Conservation (phyloP, 2,329 filamentous ascomycete species). For the Botrytis fabae region DNA sequence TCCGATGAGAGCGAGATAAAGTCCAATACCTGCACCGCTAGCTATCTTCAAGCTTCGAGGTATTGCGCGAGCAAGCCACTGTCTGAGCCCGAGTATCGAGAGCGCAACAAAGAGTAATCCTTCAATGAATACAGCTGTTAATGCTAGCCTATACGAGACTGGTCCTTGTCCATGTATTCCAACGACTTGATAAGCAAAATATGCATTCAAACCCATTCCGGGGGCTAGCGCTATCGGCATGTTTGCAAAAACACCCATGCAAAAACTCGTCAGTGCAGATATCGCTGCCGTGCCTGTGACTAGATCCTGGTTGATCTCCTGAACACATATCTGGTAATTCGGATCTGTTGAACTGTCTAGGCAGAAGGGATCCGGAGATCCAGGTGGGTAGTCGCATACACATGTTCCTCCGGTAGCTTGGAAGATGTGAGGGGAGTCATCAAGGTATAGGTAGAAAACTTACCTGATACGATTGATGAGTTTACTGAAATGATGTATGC, state of each 20-base stretch:
- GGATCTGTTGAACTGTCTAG: slow-evolving; percentile 25
- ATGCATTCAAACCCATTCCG: slow-evolving; percentile 82
- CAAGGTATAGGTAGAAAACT: background rate
- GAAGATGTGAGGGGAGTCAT: slow-evolving; percentile 16
- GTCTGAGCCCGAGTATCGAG: slow-evolving; percentile 76
- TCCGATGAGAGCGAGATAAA: slow-evolving; percentile 71
- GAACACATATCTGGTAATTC: slow-evolving; percentile 65
- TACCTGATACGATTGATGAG: slow-evolving; percentile 47
- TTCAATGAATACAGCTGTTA: slow-evolving; percentile 87
- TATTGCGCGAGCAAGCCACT: slow-evolving; percentile 84
- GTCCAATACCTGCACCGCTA: slow-evolving; percentile 80
- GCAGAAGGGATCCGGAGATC: slow-evolving; percentile 28
- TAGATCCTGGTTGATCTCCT: slow-evolving; percentile 60
- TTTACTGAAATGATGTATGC: slow-evolving; percentile 71
- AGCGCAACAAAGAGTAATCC: slow-evolving; percentile 82
- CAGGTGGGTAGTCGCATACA: slow-evolving; percentile 24
- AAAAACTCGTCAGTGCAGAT: slow-evolving; percentile 74
- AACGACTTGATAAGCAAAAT: slow-evolving; percentile 78
- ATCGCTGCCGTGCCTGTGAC: slow-evolving; percentile 86
- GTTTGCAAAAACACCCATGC: slow-evolving; percentile 81
- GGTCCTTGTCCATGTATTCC: slow-evolving; percentile 72
- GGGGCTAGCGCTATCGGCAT: slow-evolving; percentile 69
- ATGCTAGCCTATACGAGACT: slow-evolving; percentile 72
- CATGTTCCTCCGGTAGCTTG: slow-evolving; percentile 31
- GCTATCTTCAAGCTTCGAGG: slow-evolving; percentile 84